Percentiles rank a stretch among this genome's conserved stretches.
Conservation (phyloP, 192 early-diverging fungal genomes). For the Pilobolus umbonatus region DNA sequence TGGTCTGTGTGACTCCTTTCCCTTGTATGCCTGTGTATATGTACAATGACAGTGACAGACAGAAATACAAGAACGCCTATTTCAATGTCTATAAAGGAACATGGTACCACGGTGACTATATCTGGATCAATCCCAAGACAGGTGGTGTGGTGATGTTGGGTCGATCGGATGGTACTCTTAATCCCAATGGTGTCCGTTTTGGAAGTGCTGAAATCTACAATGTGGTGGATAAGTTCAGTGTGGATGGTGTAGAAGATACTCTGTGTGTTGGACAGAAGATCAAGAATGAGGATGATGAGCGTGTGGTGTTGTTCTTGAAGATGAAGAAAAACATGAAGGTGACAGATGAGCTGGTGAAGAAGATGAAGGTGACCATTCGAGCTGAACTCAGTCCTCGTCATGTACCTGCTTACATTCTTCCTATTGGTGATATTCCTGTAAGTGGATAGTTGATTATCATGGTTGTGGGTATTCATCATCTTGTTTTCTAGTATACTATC, state of each 20-base stretch:
- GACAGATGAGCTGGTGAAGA: constrained; percentile 55
- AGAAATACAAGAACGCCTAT: constrained; percentile 84
- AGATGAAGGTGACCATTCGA: constrained; percentile 75
- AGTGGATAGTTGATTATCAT: constrained; percentile 15
- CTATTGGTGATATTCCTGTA: constrained; percentile 79
- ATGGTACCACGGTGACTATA: constrained; percentile 98
- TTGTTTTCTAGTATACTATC: constrained; percentile 67
- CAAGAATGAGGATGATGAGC: constrained; percentile 73
- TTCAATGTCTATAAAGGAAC: constrained; percentile 79
- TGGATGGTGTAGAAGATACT: constrained; percentile 70
- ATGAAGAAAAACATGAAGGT: constrained; percentile 59
- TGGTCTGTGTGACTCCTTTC: constrained; percentile 92
- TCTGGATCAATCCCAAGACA: constrained; percentile 75
- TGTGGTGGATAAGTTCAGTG: constrained; percentile 70
- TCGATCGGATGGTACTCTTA: constrained; percentile 86
- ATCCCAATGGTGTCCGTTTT: constrained; percentile 90
- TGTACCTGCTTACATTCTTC: constrained; percentile 83
- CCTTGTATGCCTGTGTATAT: constrained; percentile 97
- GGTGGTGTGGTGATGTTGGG: constrained; percentile 96
- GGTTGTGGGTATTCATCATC: background rate
- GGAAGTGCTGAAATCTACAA: constrained; percentile 95
- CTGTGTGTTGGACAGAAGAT: constrained; percentile 86
- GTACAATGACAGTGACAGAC: constrained; percentile 73
- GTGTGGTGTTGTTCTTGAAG: constrained; percentile 89
- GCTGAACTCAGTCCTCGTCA: constrained; percentile 84